phyloP scores from a whole-genome alignment of 352 stramenopile species.

The Phytopythium boreale region DNA sequence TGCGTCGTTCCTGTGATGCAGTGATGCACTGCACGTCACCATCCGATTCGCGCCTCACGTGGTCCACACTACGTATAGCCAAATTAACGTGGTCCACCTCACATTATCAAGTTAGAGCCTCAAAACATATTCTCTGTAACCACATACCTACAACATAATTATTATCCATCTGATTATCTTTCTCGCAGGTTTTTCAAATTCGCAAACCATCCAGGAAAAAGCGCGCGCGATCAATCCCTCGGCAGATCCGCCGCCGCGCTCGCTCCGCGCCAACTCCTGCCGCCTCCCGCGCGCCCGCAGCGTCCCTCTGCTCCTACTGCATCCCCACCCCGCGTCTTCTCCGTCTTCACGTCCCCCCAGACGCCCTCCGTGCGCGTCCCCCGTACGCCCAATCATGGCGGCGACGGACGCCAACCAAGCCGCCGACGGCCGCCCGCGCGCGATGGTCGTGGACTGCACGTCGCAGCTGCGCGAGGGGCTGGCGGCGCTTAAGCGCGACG shows the following conservation, averaged over 20 bases:
- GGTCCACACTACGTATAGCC: neutral
- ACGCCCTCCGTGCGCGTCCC: neutral
- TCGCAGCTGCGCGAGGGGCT: conserved; percentile 42
- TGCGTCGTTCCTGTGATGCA: neutral
- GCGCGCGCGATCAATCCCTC: neutral
- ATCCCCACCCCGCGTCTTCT: neutral
- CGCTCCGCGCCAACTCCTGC: neutral
- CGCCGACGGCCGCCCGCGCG: neutral
- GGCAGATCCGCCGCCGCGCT: neutral
- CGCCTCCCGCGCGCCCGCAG: neutral
- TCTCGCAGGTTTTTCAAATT: neutral
- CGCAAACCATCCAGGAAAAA: neutral
- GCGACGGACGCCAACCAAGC: neutral
- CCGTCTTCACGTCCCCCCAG: neutral
- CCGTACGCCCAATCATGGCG: neutral
- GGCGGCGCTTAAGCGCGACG: conserved; percentile 50
- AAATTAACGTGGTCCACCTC: too few species aligned
- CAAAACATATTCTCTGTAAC: too few species aligned
- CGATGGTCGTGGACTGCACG: conserved; percentile 11
- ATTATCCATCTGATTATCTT: neutral
- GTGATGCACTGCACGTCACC: conserved; percentile 3
- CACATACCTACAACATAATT: too few species aligned
- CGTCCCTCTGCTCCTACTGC: neutral
- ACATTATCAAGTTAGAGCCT: too few species aligned
- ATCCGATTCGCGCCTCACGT: neutral